These are phyloP conservation scores for Backusella morwellensis DNA, from an alignment of 192 early-diverging fungal genomes.

Conservation along the genomic window DNA sequence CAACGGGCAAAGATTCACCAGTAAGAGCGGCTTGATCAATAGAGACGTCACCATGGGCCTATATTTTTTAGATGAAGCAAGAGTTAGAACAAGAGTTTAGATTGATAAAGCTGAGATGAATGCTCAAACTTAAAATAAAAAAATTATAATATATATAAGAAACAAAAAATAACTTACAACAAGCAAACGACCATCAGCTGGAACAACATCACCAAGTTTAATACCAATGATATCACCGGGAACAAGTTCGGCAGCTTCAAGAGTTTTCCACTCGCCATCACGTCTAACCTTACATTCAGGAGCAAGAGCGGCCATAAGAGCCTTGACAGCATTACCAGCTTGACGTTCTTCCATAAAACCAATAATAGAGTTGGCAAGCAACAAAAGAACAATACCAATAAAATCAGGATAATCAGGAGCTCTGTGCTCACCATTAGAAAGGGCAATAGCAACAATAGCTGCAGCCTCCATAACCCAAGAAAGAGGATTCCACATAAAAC, in stretches of 20 bases:
- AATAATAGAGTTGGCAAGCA: conserved; percentile 82
- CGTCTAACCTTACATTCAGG: conserved; percentile 85
- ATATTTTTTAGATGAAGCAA: conserved; percentile 12
- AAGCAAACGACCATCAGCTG: conserved; percentile 82
- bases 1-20: conserved; percentile 69
- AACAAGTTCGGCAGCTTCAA: conserved; percentile 74
- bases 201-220: conserved; percentile 84
- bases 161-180: conserved; percentile 39
- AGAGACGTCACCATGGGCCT: conserved; percentile 48
- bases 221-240: conserved; percentile 87
- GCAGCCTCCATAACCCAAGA: conserved; percentile 86
- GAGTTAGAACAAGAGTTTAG: neutral
- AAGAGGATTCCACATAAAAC: conserved; percentile 79
- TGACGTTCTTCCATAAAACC: conserved; percentile 87
- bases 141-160: neutral
- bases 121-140: neutral
- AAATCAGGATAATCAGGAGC: conserved; percentile 81
- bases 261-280: conserved; percentile 71
- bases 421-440: conserved; percentile 64
- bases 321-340: conserved; percentile 88
- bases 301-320: conserved; percentile 85
- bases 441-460: conserved; percentile 70
- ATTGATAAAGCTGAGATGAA: neutral
- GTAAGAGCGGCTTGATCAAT: conserved; percentile 72
- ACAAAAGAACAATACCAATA: conserved; percentile 77